Base-by-base conservation (phyloP, 2,329 filamentous ascomycete species). In the Chalaropsis ovoidea region DNA sequence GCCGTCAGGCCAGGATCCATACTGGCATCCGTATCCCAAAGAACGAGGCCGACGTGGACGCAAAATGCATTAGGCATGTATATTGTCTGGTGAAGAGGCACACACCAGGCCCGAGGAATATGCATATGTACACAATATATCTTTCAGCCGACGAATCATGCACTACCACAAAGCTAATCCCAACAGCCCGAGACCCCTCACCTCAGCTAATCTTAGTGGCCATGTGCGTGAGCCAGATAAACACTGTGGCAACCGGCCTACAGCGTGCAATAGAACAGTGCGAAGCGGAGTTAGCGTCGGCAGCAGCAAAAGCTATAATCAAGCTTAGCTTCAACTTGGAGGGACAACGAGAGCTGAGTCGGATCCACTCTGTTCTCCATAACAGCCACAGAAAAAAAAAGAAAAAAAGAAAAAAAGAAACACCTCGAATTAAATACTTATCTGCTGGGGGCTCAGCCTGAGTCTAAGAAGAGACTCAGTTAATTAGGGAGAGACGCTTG, bases 11-110 rank as follows among this genome's bases (percentile, higher is more conserved):
- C 62, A 64, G 47, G 61, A 65, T 54, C 45, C 45, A 24, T 52
- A 65, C 31, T 67, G 66, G 66, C 63, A 67, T 61, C 66, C 66
- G 35, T 67, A 67, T 41, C 41, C 47, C 22, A 65, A 65, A 43
- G 63, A 67, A 17, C 60, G 61, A 8, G 49, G 58, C n/a, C 63
- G 63, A 3, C 60, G 65, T 35, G 63, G 63, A 2, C 63, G 66
- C 17, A 67, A 65, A 49, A 42, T 63, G 60, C 66, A 67, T 64
- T 67, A 52, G 47, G n/a, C 8, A 35, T 1, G 15, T 24, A 15
- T 31, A 31, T 31, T 31, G 2, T 31, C 3, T 31, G 31, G 31
- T 31, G 31, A 31, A 31, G 31, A 31, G 31, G 56, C 15, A 39
- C 13, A 31, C 15, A 19, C 17, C 6, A 43, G n/a, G 19, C 15